Evolutionary conservation across 768 basidiomycete genomes (phyloP), one percentile per base, ranked within the genome.

Genomic region (Rhizopogon salebrosus): DNA sequence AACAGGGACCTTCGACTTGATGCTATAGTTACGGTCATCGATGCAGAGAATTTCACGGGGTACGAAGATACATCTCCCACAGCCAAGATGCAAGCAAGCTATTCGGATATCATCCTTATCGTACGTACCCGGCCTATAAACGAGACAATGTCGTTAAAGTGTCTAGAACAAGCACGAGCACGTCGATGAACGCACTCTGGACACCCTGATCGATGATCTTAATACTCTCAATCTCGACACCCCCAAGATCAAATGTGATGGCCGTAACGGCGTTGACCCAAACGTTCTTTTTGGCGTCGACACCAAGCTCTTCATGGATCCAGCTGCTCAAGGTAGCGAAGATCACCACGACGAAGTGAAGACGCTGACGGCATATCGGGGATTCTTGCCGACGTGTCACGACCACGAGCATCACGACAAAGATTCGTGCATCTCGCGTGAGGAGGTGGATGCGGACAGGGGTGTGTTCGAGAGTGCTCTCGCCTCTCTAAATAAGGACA

Each of bases 21-120:
- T 60, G 88, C 90, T 0, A 95, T 97, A 53, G 76, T 94, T 37
- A 98, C 95, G 1, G 93, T 95, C 20, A 74, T 98, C 42, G 89
- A 92, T 63, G 89, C 91, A 1, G 90, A 92, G 69, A 95, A 95
- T 68, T 98, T 98, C 66, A 68, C 73, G 13, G 94, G 94, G 3
- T 97, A 97, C 67, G 94, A 97, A 63, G 95, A 98, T 64, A 87
- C 83, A 0, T 92, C 89, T 6, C 87, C 90, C 0, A 95, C 94
- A 1, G 93, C 94, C 20, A 90, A 83, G 65, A 92, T 95, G 85
- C 86, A 92, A 72, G 90, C 95, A n/a, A 88, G 87, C 63, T 98
- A 95, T 66, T 93, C 94, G 3, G 95, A 98, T 65, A 76, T 95
- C 36, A 82, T 98, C 53, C 73, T 98, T 26, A 80, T 98, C 50